Evolutionary conservation across 192 early-diverging fungal genomes (phyloP), one percentile per base, ranked within the genome.

Genomic region (Oehlia diaphana): DNA sequence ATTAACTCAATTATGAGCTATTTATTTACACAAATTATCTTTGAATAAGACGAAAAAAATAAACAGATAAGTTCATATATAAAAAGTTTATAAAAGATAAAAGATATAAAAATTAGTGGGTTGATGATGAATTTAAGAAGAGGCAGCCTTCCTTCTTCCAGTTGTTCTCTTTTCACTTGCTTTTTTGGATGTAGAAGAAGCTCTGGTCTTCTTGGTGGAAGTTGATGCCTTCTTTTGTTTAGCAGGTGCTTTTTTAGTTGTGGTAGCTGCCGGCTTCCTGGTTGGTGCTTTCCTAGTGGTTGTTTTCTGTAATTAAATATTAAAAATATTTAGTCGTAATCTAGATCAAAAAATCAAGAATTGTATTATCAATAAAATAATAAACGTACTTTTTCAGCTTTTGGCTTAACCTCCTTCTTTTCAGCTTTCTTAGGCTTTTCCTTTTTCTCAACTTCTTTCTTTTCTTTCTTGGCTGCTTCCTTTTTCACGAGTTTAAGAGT

Each of bases 401-500:
- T 77, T 14, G 75, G 61, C 39, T 77, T 77, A 3, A 26, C 9
- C 44, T 77, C 75, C 5, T 77, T 77, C 63, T 77, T 77, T 44
- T 65, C 75, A 9, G 9, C 31, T 2, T 62, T 64, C 63, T 77
- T 77, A 4, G 76, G 76, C 68, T 78, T 78, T 33, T 78, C 76
- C 13, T 78, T 67, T 28, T 78, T 78, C 44, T 78, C 63, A 14
- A 33, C 44, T 67, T 78, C 66, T 23, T 77, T 77, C 9, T 63
- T 65, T 64, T 77, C 75, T 16, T 77, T 77, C 64, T 77, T 77
- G 26, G 26, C 64, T 2, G 63, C 8, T 33, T 77, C 76, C 16
- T 78, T 78, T 33, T 78, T 78, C 3, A 78, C 76, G 28, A 78
- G 76, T 50, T 78, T 78, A 37, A 78, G 21, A 33, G 76, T 78